Conservation (phyloP, 305 asterid genomes). For the Fraxinus platypoda region DNA sequence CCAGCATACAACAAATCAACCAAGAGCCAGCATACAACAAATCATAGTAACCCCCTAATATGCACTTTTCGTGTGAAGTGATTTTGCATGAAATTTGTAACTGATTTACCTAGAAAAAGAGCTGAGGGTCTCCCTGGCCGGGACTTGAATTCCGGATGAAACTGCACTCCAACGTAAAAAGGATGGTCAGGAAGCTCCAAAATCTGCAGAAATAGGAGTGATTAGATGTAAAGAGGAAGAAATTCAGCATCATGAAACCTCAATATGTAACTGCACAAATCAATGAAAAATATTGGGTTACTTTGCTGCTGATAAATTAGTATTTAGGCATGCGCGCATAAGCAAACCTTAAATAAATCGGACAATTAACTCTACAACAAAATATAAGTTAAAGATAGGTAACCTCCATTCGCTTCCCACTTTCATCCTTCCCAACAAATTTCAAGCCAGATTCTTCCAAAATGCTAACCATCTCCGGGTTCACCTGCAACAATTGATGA, state of each 20-base stretch:
- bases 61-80: not conserved
- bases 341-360: not conserved
- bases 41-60: not conserved
- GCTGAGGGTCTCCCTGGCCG: conserved; percentile 96
- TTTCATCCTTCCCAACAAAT: conserved; percentile 95
- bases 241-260: conserved; percentile 16
- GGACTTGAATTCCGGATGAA: conserved; percentile 95
- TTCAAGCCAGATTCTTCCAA: conserved; percentile 77
- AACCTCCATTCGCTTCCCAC: conserved; percentile 92
- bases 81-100: not conserved
- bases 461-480: conserved; percentile 64
- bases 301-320: not conserved
- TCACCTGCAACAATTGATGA: conserved; percentile 56
- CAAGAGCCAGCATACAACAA: not conserved
- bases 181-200: conserved; percentile 79
- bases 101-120: conserved; percentile 60
- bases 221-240: conserved; percentile 14
- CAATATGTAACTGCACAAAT: not conserved
- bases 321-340: not conserved
- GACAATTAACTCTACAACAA: not conserved
- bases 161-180: conserved; percentile 92
- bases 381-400: conserved; percentile 12
- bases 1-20: not conserved
- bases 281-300: not conserved
- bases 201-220: conserved; percentile 47